Percentiles rank a stretch among this genome's conserved stretches.
These are phyloP conservation scores for Penicillium samsonianum DNA, from an alignment of 495 filamentous ascomycete genomes.

Conservation along the genomic window DNA sequence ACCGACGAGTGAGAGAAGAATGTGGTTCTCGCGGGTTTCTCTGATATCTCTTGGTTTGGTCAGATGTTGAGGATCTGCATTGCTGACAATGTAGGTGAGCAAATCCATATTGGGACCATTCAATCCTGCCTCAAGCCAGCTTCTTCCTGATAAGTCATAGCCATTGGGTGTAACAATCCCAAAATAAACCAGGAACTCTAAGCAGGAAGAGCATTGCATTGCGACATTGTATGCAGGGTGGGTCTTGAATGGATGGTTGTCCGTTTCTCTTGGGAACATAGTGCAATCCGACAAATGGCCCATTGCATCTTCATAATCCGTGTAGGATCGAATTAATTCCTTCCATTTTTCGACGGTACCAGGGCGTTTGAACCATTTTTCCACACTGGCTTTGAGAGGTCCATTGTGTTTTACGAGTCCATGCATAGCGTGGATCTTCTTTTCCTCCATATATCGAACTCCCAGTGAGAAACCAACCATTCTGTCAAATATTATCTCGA, in stretches of 20 bases:
- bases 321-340: neutral
- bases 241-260: neutral
- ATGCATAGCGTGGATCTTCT: constrained; percentile 4
- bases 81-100: neutral
- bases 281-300: neutral
- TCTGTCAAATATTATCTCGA: neutral
- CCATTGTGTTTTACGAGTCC: neutral
- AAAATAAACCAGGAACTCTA: neutral
- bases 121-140: constrained; percentile 3
- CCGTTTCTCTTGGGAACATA: neutral
- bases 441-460: constrained; percentile 6
- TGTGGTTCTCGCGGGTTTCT: constrained; percentile 1
- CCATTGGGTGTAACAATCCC: neutral
- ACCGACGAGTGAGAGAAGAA: constrained; percentile 1
- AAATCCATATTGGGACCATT: constrained; percentile 2
- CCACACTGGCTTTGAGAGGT: neutral
- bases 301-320: neutral
- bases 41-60: neutral
- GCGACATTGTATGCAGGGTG: constrained; percentile 4
- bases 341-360: neutral
- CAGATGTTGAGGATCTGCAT: neutral
- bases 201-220: neutral
- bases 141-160: constrained; percentile 4
- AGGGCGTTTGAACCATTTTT: neutral
- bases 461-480: constrained; percentile 1